phyloP scores from a whole-genome alignment of 345 rosid species.

The Rhizophora mangle region DNA sequence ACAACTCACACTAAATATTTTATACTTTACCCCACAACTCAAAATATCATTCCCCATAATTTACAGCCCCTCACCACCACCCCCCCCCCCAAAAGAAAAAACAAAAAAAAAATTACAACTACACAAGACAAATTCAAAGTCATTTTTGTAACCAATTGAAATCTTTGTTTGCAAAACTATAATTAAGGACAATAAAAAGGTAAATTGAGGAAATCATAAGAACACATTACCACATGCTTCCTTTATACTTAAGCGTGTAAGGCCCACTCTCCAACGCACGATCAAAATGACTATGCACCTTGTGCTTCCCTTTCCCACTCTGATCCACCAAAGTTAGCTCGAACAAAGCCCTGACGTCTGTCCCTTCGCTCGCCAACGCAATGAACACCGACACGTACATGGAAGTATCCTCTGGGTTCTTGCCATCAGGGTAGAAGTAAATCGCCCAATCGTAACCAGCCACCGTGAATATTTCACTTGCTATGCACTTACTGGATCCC shows the following conservation, averaged over 20 bases:
- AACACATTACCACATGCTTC: conserved; percentile 85
- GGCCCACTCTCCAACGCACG: conserved; percentile 90
- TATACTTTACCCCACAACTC: no score
- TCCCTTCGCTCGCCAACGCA: conserved; percentile 81
- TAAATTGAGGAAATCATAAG: background rate
- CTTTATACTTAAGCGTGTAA: conserved; percentile 69
- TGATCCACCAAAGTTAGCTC: conserved; percentile 85
- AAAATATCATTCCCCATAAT: no score
- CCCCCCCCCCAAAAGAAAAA: no score
- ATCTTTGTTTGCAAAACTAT: background rate
- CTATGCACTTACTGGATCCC: conserved; percentile 39
- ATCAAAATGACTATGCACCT: conserved; percentile 91
- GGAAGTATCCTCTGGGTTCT: conserved; percentile 67
- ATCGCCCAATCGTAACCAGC: conserved; percentile 95
- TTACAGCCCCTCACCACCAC: no score
- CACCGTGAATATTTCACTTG: background rate
- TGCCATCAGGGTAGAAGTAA: conserved; percentile 93
- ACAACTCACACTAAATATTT: no score
- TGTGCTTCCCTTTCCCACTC: conserved; percentile 85
- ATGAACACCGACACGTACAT: conserved; percentile 79
- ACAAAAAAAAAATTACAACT: no score
- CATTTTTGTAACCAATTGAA: background rate
- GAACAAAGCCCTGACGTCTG: conserved; percentile 90
- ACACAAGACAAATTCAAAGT: no score
- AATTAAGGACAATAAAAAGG: background rate